Percentiles rank a stretch among this genome's conserved stretches.
Evolutionary conservation across 768 basidiomycete genomes (phyloP).

Genomic region (Thelephora ganbajun): DNA sequence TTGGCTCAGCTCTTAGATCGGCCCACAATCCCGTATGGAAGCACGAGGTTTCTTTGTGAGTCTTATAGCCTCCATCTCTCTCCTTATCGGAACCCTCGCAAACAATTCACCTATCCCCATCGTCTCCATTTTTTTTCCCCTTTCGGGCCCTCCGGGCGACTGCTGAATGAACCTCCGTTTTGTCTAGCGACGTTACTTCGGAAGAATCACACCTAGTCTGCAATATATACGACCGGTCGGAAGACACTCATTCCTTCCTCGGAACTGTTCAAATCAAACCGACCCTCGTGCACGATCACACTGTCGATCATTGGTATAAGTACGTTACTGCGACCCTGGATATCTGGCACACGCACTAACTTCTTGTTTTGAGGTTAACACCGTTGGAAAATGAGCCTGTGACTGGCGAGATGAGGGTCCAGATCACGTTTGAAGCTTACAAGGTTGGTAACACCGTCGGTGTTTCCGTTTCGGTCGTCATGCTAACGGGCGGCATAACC

Average conservation of each 20-base stretch:
- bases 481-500: slow-evolving; percentile 1
- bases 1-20: slow-evolving; percentile 23
- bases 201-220: slow-evolving; percentile 72
- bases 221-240: slow-evolving; percentile 84
- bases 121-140: neutral
- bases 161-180: neutral
- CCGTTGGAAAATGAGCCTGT: slow-evolving; percentile 72
- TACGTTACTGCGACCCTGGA: slow-evolving; percentile 25
- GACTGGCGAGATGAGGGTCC: slow-evolving; percentile 87
- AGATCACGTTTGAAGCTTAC: slow-evolving; percentile 85
- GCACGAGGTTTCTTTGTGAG: slow-evolving; percentile 96
- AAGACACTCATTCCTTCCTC: slow-evolving; percentile 61
- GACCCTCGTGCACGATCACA: slow-evolving; percentile 80
- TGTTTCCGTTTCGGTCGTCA: slow-evolving; percentile 5
- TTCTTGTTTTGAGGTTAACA: slow-evolving; percentile 35
- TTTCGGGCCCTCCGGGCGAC: slow-evolving; percentile 8
- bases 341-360: slow-evolving; percentile 3
- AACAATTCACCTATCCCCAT: neutral
- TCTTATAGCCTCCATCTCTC: slow-evolving; percentile 6
- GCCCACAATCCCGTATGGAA: slow-evolving; percentile 96
- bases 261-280: slow-evolving; percentile 90
- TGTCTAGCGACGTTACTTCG: slow-evolving; percentile 79
- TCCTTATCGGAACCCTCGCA: no score
- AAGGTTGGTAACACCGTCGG: slow-evolving; percentile 40
- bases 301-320: slow-evolving; percentile 97